Evolutionary conservation across 106 monocot species (phyloP).

Genomic region (Phalaenopsis equestris): DNA sequence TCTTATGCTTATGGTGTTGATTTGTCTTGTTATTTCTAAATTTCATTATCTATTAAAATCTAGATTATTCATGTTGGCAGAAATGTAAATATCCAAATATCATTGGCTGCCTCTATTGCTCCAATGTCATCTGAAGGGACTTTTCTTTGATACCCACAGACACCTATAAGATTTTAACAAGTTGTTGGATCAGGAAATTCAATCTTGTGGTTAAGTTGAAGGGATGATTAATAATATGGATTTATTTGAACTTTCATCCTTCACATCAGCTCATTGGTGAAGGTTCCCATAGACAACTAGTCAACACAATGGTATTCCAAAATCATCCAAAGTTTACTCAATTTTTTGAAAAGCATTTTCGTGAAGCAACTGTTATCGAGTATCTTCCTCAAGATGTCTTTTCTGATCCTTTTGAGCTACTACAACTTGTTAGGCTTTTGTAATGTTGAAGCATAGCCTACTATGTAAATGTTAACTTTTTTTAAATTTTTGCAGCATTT

Average conservation of each 20-base stretch:
- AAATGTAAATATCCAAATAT: conserved; percentile 5
- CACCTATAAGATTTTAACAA: conserved; percentile 21
- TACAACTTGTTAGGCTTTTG: conserved; percentile 47
- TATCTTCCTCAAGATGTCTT: conserved; percentile 75
- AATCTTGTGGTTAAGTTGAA: conserved; percentile 16
- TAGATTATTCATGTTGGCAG: neutral
- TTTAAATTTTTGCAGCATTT: conserved; percentile 47
- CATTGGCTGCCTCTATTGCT: conserved; percentile 18
- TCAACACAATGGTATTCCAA: conserved; percentile 33
- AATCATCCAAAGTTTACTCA: conserved; percentile 6
- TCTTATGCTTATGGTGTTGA: neutral
- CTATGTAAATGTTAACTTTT: neutral
- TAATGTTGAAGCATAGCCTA: neutral
- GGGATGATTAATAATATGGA: conserved; percentile 2
- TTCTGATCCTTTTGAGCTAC: conserved; percentile 85
- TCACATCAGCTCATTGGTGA: conserved; percentile 46
- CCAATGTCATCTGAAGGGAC: conserved; percentile 14
- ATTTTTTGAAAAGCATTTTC: conserved; percentile 27
- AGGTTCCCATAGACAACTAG: conserved; percentile 72
- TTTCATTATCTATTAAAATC: neutral
- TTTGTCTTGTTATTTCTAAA: neutral
- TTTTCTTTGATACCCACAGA: conserved; percentile 18
- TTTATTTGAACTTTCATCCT: conserved; percentile 8
- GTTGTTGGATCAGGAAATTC: conserved; percentile 20
- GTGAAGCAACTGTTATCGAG: conserved; percentile 54